Conservation (phyloP, 2,329 filamentous ascomycete species). For the Rutstroemia sp. region DNA sequence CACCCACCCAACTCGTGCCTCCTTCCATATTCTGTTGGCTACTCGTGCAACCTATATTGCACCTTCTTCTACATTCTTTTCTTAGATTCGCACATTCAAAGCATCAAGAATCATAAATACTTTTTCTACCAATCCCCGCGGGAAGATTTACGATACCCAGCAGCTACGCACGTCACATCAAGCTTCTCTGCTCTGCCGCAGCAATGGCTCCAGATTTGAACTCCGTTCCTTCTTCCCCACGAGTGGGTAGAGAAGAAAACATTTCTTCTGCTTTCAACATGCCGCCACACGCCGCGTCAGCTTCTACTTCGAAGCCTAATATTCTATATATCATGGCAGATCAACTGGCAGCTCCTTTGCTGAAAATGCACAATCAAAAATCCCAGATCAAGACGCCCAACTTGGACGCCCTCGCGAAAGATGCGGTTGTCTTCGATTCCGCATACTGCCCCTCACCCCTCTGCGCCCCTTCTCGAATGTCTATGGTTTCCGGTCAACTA, state of each 20-base stretch:
- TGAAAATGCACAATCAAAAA: slow-evolving; percentile 84
- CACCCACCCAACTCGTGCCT: not conserved
- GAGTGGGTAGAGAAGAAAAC: slow-evolving; percentile 13
- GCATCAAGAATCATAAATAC: too few species aligned
- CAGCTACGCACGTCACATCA: not conserved
- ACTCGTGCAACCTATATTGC: not conserved
- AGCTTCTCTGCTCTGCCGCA: not conserved
- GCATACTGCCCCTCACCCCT: slow-evolving; percentile 92
- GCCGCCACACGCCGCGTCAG: slow-evolving; percentile 9
- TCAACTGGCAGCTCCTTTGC: slow-evolving; percentile 81
- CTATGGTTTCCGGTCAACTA: slow-evolving; percentile 86
- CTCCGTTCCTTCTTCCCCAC: slow-evolving; percentile 54
- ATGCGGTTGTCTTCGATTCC: slow-evolving; percentile 83
- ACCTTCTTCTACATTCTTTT: not conserved
- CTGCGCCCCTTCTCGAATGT: slow-evolving; percentile 87
- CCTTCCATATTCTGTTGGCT: not conserved
- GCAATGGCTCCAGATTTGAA: slow-evolving; percentile 68
- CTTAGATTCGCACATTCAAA: too few species aligned
- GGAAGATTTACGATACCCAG: not conserved
- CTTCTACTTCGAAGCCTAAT: slow-evolving; percentile 48
- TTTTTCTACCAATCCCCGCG: not conserved
- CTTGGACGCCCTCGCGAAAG: slow-evolving; percentile 72
- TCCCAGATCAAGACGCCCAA: slow-evolving; percentile 91
- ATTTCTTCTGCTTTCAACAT: slow-evolving; percentile 22
- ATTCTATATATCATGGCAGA: slow-evolving; percentile 96